These are phyloP conservation scores for Sicyos baderoa DNA, from an alignment of 306 rosid species.

Conservation along the genomic window DNA sequence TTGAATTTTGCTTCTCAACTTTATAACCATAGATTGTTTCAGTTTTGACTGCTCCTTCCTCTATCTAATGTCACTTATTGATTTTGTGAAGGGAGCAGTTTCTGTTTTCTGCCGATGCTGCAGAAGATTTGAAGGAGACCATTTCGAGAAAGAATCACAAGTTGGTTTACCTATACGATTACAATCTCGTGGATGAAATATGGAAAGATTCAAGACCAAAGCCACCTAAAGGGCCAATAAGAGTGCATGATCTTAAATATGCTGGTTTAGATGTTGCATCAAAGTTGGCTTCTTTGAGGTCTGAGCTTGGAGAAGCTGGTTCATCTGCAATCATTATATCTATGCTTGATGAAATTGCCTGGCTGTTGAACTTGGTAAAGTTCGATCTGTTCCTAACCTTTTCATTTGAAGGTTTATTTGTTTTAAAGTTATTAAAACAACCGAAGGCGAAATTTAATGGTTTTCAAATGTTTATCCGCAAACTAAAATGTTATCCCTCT, in stretches of 20 bases:
- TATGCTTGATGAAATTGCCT: constrained; percentile 92
- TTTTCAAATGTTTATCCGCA: constrained; percentile 15
- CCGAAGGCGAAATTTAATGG: background rate
- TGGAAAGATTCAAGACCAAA: constrained; percentile 75
- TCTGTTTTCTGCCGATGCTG: constrained; percentile 89
- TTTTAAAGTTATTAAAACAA: background rate
- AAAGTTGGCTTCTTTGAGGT: constrained; percentile 63
- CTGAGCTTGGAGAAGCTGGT: constrained; percentile 56
- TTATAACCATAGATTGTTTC: background rate
- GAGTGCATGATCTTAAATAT: constrained; percentile 70
- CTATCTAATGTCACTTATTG: constrained; percentile 45
- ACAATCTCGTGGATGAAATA: constrained; percentile 79
- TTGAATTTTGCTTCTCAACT: background rate
- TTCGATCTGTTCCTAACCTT: constrained; percentile 7
- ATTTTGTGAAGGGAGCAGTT: constrained; percentile 92
- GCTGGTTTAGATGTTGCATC: constrained; percentile 81
- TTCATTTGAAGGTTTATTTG: background rate
- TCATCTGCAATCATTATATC: constrained; percentile 79
- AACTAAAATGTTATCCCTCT: background rate
- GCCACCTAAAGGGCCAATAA: constrained; percentile 53
- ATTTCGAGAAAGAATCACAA: constrained; percentile 66
- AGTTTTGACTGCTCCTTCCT: constrained; percentile 19
- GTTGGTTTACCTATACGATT: constrained; percentile 59
- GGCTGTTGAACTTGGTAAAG: constrained; percentile 90
- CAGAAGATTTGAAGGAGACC: constrained; percentile 68